Percentiles rank a stretch among this genome's conserved stretches.
These are phyloP conservation scores for Salix udensis DNA, from an alignment of 345 rosid genomes.

Conservation along the genomic window DNA sequence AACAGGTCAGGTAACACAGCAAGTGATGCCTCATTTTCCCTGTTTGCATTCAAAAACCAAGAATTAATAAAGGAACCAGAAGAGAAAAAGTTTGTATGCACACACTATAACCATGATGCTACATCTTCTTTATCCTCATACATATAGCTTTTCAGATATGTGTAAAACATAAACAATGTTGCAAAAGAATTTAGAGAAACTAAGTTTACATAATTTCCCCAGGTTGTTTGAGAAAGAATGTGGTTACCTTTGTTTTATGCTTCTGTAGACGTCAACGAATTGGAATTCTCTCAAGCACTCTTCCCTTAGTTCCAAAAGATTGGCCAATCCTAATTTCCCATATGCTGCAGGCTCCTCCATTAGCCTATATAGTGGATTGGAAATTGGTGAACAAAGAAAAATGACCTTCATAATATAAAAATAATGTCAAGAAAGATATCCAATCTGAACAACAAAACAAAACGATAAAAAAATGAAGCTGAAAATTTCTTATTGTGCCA, in stretches of 20 bases:
- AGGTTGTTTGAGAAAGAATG: not conserved
- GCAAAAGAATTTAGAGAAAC: not conserved
- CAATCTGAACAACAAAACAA: not conserved
- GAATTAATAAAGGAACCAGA: not conserved
- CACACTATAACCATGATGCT: not conserved
- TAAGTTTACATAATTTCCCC: not conserved
- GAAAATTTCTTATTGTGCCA: not conserved
- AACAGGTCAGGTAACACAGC: slow-evolving; percentile 89
- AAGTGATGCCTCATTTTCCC: slow-evolving; percentile 99
- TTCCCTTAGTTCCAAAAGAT: slow-evolving; percentile 97
- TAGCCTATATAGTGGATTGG: slow-evolving; percentile 47
- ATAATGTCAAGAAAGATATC: slow-evolving; percentile 1
- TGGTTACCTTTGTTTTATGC: slow-evolving; percentile 84
- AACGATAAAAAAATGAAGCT: not conserved
- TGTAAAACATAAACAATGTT: not conserved
- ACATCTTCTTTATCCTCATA: not conserved
- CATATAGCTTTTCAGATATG: not conserved
- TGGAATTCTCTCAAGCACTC: slow-evolving; percentile 97
- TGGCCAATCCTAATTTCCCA: slow-evolving; percentile 94
- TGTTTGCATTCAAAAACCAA: slow-evolving; percentile 28
- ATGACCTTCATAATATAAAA: not conserved
- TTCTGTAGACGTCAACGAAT: slow-evolving; percentile 89
- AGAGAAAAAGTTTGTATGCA: not conserved
- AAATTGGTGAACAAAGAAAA: slow-evolving; percentile 1
- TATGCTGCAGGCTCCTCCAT: slow-evolving; percentile 99